Percentiles rank a stretch among this genome's conserved stretches.
Conservation (phyloP, 768 basidiomycete genomes). For the Boletus fagicola region DNA sequence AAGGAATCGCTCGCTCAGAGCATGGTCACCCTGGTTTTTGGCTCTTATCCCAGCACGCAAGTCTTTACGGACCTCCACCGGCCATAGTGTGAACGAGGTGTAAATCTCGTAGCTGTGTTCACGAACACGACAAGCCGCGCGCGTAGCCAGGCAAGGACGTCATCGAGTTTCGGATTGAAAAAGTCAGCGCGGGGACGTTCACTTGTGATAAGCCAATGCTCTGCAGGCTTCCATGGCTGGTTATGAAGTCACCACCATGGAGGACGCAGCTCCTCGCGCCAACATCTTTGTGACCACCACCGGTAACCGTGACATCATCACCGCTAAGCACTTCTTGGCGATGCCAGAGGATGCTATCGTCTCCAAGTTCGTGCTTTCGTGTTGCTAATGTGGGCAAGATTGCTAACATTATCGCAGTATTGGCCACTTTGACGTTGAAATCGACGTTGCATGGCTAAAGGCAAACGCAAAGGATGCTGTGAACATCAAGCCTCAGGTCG, state of each 20-base stretch:
- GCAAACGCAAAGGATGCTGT: constrained; percentile 75
- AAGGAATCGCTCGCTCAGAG: constrained; percentile 51
- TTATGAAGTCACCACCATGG: constrained; percentile 98
- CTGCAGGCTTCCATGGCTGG: constrained; percentile 99
- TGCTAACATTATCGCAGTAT: constrained; percentile 48
- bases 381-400: not conserved
- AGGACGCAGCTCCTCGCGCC: constrained; percentile 83
- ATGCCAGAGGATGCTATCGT: constrained; percentile 99
- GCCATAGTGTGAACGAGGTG: constrained; percentile 62
- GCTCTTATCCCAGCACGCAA: constrained; percentile 65
- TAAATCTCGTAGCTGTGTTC: constrained; percentile 53
- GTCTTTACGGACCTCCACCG: constrained; percentile 57
- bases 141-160: no score
- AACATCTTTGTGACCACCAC: constrained; percentile 99
- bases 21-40: constrained; percentile 54
- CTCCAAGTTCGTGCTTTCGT: constrained; percentile 72
- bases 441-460: constrained; percentile 99
- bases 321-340: constrained; percentile 80
- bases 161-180: no score
- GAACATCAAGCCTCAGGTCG: constrained; percentile 99
- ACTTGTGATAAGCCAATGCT: no score
- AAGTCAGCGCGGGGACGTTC: no score
- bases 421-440: constrained; percentile 85
- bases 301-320: constrained; percentile 98
- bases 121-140: not conserved